Base-by-base conservation (phyloP, 345 rosid species). In the Syzygium aqueum region DNA sequence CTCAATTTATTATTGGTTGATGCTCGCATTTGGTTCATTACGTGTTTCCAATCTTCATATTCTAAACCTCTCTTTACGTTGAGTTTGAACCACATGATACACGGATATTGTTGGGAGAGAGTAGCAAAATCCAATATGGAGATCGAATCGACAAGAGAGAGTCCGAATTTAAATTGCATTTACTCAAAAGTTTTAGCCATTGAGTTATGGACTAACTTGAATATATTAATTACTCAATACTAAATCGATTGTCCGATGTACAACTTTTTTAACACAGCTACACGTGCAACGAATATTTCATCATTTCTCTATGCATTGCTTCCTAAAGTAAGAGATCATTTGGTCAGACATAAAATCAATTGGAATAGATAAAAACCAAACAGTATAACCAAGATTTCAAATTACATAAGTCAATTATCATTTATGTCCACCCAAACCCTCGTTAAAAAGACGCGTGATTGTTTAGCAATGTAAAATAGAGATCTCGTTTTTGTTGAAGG, bases 41-140 rank as follows among this genome's bases (percentile, higher is more conserved):
- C 3, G 5, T 56, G 5, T 23, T 10, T 57, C 3, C 3, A 0
- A 23, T 57, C 23, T 4, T 57, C 3, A 0, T 23, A 57, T 57
- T 23, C 28, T 10, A 56, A 10, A 23, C n/a, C 63, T 57, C 61
- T 56, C 13, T 56, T 56, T 9, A 1, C n/a, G 3, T 23, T 23
- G 63, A 53, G 4, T 53, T 53, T 53, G 57, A 53, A 53, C 57
- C 1, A 1, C 3, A 53, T 53, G 23, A 53, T 53, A 9, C 57
- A 53, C 0, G 0, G 0, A 19, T 7, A 53, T 22, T 53, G 21
- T 6, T 53, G 3, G 46, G 46, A 43, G 46, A 43, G 46, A 43
- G 7, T 43, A 43, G 46, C 46, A 43, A 43, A 43, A 5, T 43
- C 7, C 46, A 43, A 43, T 43, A 43, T 7, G 21, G 57, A 53